A percentile compares a stretch with the other conserved stretches of the same genome.
Conservation (phyloP, 1,284 basidiomycete species). For the Sanghuangporus weigelae region DNA sequence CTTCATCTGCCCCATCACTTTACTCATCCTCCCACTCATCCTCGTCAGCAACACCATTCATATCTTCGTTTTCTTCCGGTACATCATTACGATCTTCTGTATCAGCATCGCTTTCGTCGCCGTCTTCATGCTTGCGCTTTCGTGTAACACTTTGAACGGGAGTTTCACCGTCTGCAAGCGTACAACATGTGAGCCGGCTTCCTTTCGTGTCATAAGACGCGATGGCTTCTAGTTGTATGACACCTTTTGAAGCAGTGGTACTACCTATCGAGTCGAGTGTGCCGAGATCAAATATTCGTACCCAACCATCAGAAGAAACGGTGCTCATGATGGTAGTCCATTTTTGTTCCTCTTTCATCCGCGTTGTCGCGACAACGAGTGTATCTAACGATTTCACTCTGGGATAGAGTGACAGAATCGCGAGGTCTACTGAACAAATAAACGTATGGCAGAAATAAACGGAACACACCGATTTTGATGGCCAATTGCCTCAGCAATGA, state of each 20-base stretch:
- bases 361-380: slow-evolving; percentile 49
- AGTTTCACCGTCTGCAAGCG: slow-evolving; percentile 56
- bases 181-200: slow-evolving; percentile 76
- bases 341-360: slow-evolving; percentile 21
- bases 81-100: slow-evolving; percentile 24
- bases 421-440: neutral
- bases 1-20: slow-evolving; percentile 19
- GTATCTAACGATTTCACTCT: slow-evolving; percentile 69
- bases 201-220: slow-evolving; percentile 80
- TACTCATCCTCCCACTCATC: neutral
- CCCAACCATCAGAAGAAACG: slow-evolving; percentile 80
- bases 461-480: slow-evolving; percentile 65
- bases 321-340: slow-evolving; percentile 66
- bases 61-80: slow-evolving; percentile 22
- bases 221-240: slow-evolving; percentile 46
- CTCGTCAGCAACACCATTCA: slow-evolving; percentile 6
- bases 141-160: slow-evolving; percentile 24
- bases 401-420: neutral
- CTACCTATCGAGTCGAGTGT: slow-evolving; percentile 30
- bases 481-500: slow-evolving; percentile 63
- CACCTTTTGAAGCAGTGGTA: slow-evolving; percentile 21
- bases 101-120: slow-evolving; percentile 24
- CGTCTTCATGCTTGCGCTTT: slow-evolving; percentile 36
- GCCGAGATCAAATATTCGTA: slow-evolving; percentile 74
- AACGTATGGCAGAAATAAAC: neutral